These are phyloP conservation scores for Cercospora zeae-maydis DNA, from an alignment of 2,329 filamentous ascomycete genomes.

Conservation along the genomic window DNA sequence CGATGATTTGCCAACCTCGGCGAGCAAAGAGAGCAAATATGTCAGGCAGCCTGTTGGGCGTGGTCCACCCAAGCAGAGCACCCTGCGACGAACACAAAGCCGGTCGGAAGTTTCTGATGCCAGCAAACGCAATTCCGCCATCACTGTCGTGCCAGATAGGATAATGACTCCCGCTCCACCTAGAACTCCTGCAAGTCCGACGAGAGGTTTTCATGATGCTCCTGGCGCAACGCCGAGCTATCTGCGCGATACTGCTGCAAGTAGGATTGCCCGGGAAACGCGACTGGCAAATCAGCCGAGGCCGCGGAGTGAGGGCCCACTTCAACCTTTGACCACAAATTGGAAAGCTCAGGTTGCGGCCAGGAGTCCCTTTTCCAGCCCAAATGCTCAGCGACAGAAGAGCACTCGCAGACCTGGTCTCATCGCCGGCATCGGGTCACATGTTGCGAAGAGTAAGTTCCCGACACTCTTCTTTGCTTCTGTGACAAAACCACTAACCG, in stretches of 20 bases:
- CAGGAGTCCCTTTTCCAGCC: conserved; percentile 50
- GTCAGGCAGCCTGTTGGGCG: conserved; percentile 72
- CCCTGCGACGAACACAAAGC: conserved; percentile 30
- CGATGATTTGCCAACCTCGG: conserved; percentile 89
- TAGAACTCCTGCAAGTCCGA: conserved; percentile 54
- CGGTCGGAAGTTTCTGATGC: conserved; percentile 32
- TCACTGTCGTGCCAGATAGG: conserved; percentile 39
- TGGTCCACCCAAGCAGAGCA: conserved; percentile 57
- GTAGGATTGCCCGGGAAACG: conserved; percentile 58
- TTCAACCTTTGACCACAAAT: conserved; percentile 54
- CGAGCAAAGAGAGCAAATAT: conserved; percentile 73
- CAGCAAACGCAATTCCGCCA: conserved; percentile 25
- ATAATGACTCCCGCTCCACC: conserved; percentile 47
- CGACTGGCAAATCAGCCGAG: conserved; percentile 46
- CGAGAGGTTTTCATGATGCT: conserved; percentile 41
- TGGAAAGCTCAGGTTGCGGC: conserved; percentile 57
- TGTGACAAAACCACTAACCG: neutral
- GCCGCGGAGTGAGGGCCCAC: conserved; percentile 47
- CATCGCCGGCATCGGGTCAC: conserved; percentile 77
- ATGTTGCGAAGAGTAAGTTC: conserved; percentile 73
- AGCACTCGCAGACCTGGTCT: conserved; percentile 65
- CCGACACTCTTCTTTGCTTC: neutral
- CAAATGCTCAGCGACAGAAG: conserved; percentile 48
- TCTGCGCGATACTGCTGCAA: conserved; percentile 64
- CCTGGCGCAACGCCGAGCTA: conserved; percentile 57